These are phyloP conservation scores for Tephrocybe rancida DNA, from an alignment of 768 basidiomycete species.

Conservation along the genomic window DNA sequence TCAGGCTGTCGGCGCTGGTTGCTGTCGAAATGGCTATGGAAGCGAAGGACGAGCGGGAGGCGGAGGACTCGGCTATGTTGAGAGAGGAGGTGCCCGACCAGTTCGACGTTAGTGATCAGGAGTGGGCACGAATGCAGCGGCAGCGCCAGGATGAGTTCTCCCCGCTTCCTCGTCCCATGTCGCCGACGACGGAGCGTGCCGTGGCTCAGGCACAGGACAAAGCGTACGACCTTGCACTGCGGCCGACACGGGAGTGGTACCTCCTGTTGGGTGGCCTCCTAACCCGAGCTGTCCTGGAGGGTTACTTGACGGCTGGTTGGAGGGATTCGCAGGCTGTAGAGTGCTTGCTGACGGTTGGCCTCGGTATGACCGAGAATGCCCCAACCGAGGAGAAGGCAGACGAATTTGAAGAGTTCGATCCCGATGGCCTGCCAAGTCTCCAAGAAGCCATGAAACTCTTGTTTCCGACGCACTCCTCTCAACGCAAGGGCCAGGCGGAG, in stretches of 20 bases:
- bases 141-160: conserved; percentile 11
- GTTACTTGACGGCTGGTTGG: conserved; percentile 85
- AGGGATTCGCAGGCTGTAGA: conserved; percentile 69
- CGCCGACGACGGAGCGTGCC: conserved; percentile 15
- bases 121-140: conserved; percentile 18
- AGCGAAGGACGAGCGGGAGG: conserved; percentile 57
- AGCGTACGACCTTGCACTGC: conserved; percentile 52
- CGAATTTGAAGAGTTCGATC: conserved; percentile 64
- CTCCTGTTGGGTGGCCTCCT: conserved; percentile 74
- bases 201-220: conserved; percentile 24
- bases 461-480: conserved; percentile 55
- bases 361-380: conserved; percentile 43
- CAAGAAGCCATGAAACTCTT: conserved; percentile 66
- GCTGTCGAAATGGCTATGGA: conserved; percentile 79
- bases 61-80: conserved; percentile 25
- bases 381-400: conserved; percentile 32
- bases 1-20: conserved; percentile 77
- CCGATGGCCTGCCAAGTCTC: conserved; percentile 75
- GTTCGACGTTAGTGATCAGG: conserved; percentile 13
- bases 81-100: conserved; percentile 28
- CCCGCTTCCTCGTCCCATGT: conserved; percentile 15
- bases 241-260: conserved; percentile 82
- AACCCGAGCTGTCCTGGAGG: conserved; percentile 84
- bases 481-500: conserved; percentile 53
- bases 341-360: conserved; percentile 72